Base-by-base conservation (phyloP, 2,329 filamentous ascomycete species). In the Tolypocladium endophyticum region DNA sequence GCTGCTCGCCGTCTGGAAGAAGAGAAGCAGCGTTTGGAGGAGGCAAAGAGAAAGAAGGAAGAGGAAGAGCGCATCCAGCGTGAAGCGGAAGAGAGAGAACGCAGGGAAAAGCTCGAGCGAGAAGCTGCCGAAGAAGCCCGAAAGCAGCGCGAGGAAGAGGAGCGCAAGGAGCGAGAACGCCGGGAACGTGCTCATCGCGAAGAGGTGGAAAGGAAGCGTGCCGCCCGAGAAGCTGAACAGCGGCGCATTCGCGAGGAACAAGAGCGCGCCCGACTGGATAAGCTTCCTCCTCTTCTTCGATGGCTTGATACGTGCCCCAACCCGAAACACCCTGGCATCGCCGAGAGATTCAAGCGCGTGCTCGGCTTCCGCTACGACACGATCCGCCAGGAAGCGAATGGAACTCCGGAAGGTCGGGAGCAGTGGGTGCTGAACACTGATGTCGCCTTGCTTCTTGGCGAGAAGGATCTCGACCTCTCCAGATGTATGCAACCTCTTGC, bases 351-450 rank as follows among this genome's bases (percentile, higher is more conserved):
- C 68, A 76, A 76, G 62, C 75, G 72, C 55, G 81, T 86, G 62
- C 79, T 83, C 64, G 85, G 85, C 20, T 82, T 85, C 55, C 81
- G 85, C 28, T 87, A 83, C 66, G 85, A 87, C 69, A 87, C 83
- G 4, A 85, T 87, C 60, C 77, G 77, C 18, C 77, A 79, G 4
- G 76, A 77, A 36, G 74, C 79, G 18, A 82, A 79, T 7, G 79
- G 80, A 9, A 81, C 79, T 14, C 65, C 77, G 1, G 79, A 79
- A 55, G 84, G 83, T n/a, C 79, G 84, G 56, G 85, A 87, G 64
- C 83, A 85, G 64, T 88, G 85, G 85, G 71, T 87, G 59, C 77
- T 87, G 56, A 88, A 87, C 65, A 83, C 81, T 3, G 82, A 87
- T 60, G 84, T 81, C 56, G 85, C 85, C 11, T 72, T 87, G 18